A percentile compares a stretch with the other conserved stretches of the same genome.
Conservation (phyloP, 73 alveolate genomes). For the Tetrahymena elliotti region DNA sequence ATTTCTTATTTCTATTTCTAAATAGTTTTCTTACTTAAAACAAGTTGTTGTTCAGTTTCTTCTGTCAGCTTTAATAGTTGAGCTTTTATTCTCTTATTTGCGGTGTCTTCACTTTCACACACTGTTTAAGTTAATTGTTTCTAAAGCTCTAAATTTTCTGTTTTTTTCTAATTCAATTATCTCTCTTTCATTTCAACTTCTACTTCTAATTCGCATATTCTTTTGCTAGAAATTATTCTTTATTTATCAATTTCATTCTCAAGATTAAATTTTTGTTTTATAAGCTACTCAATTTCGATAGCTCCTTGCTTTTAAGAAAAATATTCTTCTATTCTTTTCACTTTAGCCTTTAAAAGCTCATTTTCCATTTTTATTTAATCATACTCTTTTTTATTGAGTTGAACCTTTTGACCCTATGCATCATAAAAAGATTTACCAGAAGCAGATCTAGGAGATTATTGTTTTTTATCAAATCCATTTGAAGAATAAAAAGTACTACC, state of each 20-base stretch:
- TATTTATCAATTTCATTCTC: not conserved
- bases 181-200: not conserved
- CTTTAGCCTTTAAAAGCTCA: slow-evolving; percentile 29
- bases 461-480: slow-evolving; percentile 4
- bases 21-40: not conserved
- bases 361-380: slow-evolving; percentile 11
- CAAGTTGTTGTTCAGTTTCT: not conserved
- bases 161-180: not conserved
- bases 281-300: slow-evolving; percentile 16
- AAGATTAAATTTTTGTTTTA: slow-evolving; percentile 14
- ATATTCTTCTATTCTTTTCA: slow-evolving; percentile 17
- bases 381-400: not conserved
- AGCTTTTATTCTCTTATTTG: not conserved
- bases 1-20: not conserved
- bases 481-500: not conserved
- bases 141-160: not conserved
- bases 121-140: not conserved
- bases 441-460: not conserved
- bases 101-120: not conserved
- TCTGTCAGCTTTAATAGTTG: not conserved
- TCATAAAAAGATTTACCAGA: not conserved
- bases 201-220: slow-evolving; percentile 9
- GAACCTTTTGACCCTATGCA: not conserved
- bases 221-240: not conserved
- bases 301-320: slow-evolving; percentile 33